phyloP scores from a whole-genome alignment of 1,284 basidiomycete genomes.

The Ganoderma multipileum region DNA sequence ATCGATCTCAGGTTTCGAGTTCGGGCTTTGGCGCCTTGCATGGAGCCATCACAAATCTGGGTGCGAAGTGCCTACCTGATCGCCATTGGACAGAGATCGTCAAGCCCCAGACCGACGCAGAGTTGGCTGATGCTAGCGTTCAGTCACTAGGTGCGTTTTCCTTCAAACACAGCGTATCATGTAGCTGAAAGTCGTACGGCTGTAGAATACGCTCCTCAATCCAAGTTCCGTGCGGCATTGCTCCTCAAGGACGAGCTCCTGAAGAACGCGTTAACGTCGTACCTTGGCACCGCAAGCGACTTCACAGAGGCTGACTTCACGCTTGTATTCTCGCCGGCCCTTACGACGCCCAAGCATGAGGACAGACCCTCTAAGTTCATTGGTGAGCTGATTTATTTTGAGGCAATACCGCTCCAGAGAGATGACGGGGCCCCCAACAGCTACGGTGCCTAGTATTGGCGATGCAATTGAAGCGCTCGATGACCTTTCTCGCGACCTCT shows the following conservation, averaged over 20 bases:
- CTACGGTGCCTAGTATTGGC: conserved; percentile 79
- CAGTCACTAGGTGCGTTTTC: conserved; percentile 59
- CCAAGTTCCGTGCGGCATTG: conserved; percentile 65
- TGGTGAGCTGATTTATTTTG: conserved; percentile 36
- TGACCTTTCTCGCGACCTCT: conserved; percentile 65
- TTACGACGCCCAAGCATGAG: conserved; percentile 53
- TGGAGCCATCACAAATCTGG: conserved; percentile 78
- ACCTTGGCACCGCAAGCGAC: conserved; percentile 72
- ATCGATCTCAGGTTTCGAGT: conserved; percentile 56
- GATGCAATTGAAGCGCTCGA: conserved; percentile 77
- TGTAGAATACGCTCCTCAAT: conserved; percentile 57
- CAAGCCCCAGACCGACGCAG: conserved; percentile 74
- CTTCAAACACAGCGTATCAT: neutral
- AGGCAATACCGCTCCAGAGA: too few relatives aligned
- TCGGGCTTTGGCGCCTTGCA: conserved; percentile 88
- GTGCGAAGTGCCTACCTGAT: conserved; percentile 77
- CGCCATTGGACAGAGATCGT: conserved; percentile 67
- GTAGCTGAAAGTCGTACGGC: neutral
- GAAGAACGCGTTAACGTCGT: conserved; percentile 65
- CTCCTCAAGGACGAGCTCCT: conserved; percentile 60
- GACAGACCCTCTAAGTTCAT: conserved; percentile 50
- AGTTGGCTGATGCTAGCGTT: conserved; percentile 62
- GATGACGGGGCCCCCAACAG: conserved; percentile 41
- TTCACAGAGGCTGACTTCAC: conserved; percentile 79
- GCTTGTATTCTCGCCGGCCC: conserved; percentile 67